These are phyloP conservation scores for Fusarium ambrosium DNA, from an alignment of 2,329 filamentous ascomycete genomes.

Conservation along the genomic window DNA sequence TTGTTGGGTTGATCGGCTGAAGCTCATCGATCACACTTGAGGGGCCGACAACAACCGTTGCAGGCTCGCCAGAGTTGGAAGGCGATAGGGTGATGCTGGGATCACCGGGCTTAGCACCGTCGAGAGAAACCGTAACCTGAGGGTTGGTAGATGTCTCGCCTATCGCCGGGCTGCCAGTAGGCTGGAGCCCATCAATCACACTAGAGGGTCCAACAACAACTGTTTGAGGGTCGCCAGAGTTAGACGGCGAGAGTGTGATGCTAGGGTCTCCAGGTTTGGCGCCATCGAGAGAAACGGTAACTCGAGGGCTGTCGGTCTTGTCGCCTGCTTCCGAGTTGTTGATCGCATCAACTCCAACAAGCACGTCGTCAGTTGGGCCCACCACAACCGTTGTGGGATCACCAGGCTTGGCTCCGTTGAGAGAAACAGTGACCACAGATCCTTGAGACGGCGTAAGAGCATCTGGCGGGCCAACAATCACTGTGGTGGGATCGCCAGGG, in stretches of 20 bases:
- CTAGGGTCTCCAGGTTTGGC: neutral
- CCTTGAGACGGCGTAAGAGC: neutral
- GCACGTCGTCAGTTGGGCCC: neutral
- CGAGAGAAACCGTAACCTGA: too few species aligned
- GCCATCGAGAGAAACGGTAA: neutral
- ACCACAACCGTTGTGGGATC: neutral
- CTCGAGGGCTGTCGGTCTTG: neutral
- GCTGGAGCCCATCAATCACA: too few species aligned
- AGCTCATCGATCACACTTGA: too few species aligned
- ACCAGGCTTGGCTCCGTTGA: neutral
- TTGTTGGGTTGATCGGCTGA: too few species aligned
- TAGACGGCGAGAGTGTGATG: neutral
- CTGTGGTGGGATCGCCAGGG: neutral
- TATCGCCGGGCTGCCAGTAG: too few species aligned
- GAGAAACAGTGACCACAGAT: neutral
- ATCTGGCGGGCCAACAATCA: neutral
- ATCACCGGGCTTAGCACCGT: too few species aligned
- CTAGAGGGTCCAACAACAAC: neutral
- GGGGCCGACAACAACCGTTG: too few species aligned
- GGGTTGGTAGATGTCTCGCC: too few species aligned
- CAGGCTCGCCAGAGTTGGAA: too few species aligned
- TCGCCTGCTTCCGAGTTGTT: neutral
- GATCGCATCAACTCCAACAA: neutral
- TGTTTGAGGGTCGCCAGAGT: neutral
- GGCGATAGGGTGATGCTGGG: too few species aligned